Conservation (phyloP, 306 rosid genomes). For the Myrica gale region DNA sequence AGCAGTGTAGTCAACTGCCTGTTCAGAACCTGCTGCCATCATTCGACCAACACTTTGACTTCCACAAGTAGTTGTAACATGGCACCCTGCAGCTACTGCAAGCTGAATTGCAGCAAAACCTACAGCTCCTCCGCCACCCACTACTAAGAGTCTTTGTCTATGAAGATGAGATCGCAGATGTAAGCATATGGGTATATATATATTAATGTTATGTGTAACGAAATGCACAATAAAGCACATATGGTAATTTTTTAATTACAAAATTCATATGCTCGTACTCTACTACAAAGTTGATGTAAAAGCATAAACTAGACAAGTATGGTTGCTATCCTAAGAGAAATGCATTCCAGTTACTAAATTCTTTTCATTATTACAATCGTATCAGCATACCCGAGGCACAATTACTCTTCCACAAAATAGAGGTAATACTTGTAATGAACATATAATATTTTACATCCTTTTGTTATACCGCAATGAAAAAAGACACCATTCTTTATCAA, state of each 20-base stretch:
- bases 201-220: too few species aligned
- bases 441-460: too few species aligned
- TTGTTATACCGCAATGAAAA: neutral
- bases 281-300: neutral
- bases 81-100: slow-evolving; percentile 79
- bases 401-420: too few species aligned
- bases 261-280: too few species aligned
- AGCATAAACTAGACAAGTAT: neutral
- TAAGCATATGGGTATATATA: slow-evolving; percentile 14
- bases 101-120: slow-evolving; percentile 86
- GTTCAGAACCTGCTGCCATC: slow-evolving; percentile 85
- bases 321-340: neutral
- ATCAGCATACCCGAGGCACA: neutral
- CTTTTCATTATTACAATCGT: neutral
- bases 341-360: neutral
- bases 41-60: slow-evolving; percentile 60
- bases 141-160: slow-evolving; percentile 82
- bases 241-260: neutral
- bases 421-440: neutral
- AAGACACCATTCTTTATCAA: neutral
- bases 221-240: neutral
- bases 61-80: slow-evolving; percentile 84
- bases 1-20: slow-evolving; percentile 76
- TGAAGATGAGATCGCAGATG: slow-evolving; percentile 32
- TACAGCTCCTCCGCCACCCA: slow-evolving; percentile 99